Base-by-base conservation (phyloP, 139 green algal genomes). In the Chlamydomonas sp. region DNA sequence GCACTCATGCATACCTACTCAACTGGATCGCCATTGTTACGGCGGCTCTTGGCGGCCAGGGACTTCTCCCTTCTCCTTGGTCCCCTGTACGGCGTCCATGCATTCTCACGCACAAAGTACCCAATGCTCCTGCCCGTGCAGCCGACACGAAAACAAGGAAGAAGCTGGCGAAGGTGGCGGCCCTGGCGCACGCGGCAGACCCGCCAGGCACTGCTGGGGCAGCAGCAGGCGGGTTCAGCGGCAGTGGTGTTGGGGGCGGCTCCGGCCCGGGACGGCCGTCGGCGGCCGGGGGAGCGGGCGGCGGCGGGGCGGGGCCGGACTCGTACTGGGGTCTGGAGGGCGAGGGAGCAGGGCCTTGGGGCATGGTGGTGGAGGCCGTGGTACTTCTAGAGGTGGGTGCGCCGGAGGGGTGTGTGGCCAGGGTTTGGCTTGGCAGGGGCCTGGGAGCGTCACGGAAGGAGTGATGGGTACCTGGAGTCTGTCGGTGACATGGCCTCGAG, bases 341-440 rank as follows among this genome's bases (percentile, higher is more conserved):
- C 4, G 64, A 10, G 17, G 64, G 12, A 71, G 64, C 64, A 71
- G 64, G 1, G 64, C 12, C 64, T 1, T 16, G 64, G 64, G 79
- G 78, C 69, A 86, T 86, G 82, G 20, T 86, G 71, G 82, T 86
- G 71, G 82, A 86, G 60, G 82, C 82, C 12, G 79, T 86, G n/a
- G 58, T 86, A 20, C 71, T 80, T 5, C 69, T 86, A 15, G 82
- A 86, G 71, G 82, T 84, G 78, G n/a, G n/a, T n/a, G n/a, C n/a
- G n/a, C n/a, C n/a, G 15, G 76, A 12, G 49, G 76, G 58, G 76
- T 14, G 76, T 59, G 31, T 59, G 74, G n/a, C 31, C 73, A 63
- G 63, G 78, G 78, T 2, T 10, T n/a, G 1, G 2, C 60, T 60
- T 68, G 76, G 15, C 57, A 81, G 57, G 77, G 66, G 9, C 9